A percentile compares a stretch with the other conserved stretches of the same genome.
Conservation (phyloP, 2,329 filamentous ascomycete genomes). For the Cryoendolithus antarcticus region DNA sequence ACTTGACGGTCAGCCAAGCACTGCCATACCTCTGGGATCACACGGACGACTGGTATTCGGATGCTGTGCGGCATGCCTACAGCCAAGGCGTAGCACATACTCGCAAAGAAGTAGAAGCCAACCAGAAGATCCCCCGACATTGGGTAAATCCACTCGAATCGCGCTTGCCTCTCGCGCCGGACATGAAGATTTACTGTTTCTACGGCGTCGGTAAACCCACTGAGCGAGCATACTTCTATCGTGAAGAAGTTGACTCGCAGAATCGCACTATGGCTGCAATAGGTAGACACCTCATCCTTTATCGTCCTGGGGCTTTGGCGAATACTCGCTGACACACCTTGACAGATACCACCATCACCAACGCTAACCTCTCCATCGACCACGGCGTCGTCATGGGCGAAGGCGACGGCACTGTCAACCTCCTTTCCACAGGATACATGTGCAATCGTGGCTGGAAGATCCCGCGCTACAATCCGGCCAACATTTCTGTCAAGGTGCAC, state of each 20-base stretch:
- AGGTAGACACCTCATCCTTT: no score
- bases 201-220: conserved; percentile 92
- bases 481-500: conserved; percentile 66
- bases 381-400: conserved; percentile 93
- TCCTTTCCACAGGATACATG: conserved; percentile 90
- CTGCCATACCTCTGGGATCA: conserved; percentile 66
- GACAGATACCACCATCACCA: conserved; percentile 56
- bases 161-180: conserved; percentile 72
- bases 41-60: conserved; percentile 73
- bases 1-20: conserved; percentile 70
- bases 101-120: conserved; percentile 61
- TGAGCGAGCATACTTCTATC: conserved; percentile 86
- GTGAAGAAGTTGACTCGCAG: conserved; percentile 52
- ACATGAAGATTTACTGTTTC: conserved; percentile 92
- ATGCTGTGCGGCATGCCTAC: conserved; percentile 62
- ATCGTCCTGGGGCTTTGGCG: no score
- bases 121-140: conserved; percentile 45
- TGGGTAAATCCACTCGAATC: conserved; percentile 95
- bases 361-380: conserved; percentile 48
- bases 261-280: conserved; percentile 45
- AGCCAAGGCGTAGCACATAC: conserved; percentile 82
- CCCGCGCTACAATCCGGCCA: conserved; percentile 83
- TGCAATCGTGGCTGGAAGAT: conserved; percentile 90
- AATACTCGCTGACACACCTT: conserved; percentile 3
- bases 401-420: conserved; percentile 87